A percentile compares a stretch with the other conserved stretches of the same genome.
These are phyloP conservation scores for Hanseniaspora hatyaiensis DNA, from an alignment of 805 yeast species.

Conservation along the genomic window DNA sequence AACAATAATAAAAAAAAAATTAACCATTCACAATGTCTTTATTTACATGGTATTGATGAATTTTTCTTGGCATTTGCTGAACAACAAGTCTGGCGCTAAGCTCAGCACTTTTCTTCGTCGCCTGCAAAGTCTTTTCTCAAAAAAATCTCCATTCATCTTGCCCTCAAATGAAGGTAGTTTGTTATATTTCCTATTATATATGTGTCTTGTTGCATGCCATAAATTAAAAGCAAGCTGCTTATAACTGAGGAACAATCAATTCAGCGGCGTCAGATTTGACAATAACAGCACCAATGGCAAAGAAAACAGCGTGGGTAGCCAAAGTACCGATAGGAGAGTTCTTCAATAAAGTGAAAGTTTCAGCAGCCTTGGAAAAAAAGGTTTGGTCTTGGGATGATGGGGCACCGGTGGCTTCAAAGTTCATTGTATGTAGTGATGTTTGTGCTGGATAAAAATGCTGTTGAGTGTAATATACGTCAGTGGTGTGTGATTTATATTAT, in stretches of 20 bases:
- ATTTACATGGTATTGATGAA: background rate
- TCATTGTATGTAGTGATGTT: conserved; percentile 3
- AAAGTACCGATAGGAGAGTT: conserved; percentile 57
- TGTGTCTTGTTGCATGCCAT: background rate
- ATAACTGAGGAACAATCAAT: conserved; percentile 63
- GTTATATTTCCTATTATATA: background rate
- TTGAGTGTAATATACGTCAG: no score
- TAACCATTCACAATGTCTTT: no score
- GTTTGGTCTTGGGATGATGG: conserved; percentile 9
- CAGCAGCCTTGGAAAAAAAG: conserved; percentile 3
- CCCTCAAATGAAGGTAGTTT: no score
- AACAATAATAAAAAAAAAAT: no score
- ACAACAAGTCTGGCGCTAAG: no score
- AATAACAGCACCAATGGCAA: conserved; percentile 62
- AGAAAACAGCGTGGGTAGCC: conserved; percentile 49
- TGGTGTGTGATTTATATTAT: no score
- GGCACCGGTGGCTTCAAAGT: conserved; percentile 12
- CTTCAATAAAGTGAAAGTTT: conserved; percentile 39
- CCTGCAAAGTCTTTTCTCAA: no score
- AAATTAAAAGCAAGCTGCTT: conserved; percentile 10
- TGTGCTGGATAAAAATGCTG: no score
- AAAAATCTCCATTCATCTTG: no score
- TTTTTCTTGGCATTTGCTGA: background rate
- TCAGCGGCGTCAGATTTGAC: conserved; percentile 73
- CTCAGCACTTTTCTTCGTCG: no score